Conservation (phyloP, 441 rosid species). For the Erysimum pusillum region DNA sequence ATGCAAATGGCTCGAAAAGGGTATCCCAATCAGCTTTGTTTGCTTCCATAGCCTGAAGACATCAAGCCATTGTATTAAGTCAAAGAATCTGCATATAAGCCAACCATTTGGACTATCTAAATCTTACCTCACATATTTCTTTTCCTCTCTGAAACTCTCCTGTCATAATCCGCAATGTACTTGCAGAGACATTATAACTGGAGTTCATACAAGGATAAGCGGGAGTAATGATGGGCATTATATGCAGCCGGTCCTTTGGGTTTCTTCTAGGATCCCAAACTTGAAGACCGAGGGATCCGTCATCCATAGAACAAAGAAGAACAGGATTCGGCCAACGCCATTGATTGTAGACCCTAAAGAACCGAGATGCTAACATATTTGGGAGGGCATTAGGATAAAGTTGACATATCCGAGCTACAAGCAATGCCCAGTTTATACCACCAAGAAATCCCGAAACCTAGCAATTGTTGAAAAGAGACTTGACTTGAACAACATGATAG, state of each 20-base stretch:
- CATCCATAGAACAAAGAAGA: conserved; percentile 89
- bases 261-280: conserved; percentile 98
- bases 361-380: conserved; percentile 89
- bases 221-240: conserved; percentile 99
- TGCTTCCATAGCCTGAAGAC: conserved; percentile 87
- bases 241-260: conserved; percentile 81
- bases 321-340: conserved; percentile 99
- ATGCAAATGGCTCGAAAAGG: conserved; percentile 87
- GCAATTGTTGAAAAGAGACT: conserved; percentile 21
- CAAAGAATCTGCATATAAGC: conserved; percentile 32
- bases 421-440: conserved; percentile 98
- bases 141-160: conserved; percentile 94
- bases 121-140: conserved; percentile 90
- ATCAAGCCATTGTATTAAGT: conserved; percentile 40
- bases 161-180: conserved; percentile 87
- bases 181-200: conserved; percentile 91
- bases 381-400: conserved; percentile 97
- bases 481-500: conserved; percentile 23
- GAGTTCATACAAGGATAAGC: conserved; percentile 99
- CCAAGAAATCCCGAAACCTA: conserved; percentile 99
- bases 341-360: conserved; percentile 92
- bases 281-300: conserved; percentile 89
- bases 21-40: conserved; percentile 86
- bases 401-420: conserved; percentile 98
- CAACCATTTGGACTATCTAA: not conserved